Evolutionary conservation across 352 stramenopile species (phyloP).

Genomic region (Pythium monospermum): DNA sequence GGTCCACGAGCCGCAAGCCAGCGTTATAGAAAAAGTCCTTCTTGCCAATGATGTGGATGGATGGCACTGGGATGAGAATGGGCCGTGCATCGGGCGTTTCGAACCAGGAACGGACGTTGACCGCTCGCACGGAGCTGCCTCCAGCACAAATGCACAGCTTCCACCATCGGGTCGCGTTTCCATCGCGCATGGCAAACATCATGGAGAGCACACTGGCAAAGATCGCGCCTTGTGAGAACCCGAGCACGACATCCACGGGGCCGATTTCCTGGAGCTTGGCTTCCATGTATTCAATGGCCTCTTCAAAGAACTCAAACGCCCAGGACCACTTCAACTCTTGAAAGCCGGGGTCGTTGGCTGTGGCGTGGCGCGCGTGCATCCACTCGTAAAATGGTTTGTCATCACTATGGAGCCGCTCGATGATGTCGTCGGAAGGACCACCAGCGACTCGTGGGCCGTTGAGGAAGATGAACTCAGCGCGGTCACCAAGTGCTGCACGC

Average conservation of each 20-base stretch:
- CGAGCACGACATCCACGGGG: conserved; percentile 53
- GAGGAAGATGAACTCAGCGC: conserved; percentile 57
- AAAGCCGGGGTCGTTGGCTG: conserved; percentile 9
- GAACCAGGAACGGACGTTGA: conserved; percentile 30
- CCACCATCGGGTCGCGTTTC: conserved; percentile 30
- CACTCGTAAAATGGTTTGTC: conserved; percentile 55
- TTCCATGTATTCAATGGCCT: conserved; percentile 40
- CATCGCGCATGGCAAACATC: conserved; percentile 25
- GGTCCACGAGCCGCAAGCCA: conserved; percentile 30
- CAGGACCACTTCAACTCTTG: conserved; percentile 40
- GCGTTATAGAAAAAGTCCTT: conserved; percentile 39
- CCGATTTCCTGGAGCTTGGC: conserved; percentile 35
- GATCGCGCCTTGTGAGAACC: conserved; percentile 65
- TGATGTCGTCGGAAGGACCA: conserved; percentile 36
- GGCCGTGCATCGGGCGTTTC: conserved; percentile 27
- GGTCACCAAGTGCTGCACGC: conserved; percentile 30
- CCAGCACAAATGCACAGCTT: conserved; percentile 47
- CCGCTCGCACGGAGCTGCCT: conserved; percentile 23
- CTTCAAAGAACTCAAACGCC: conserved; percentile 40
- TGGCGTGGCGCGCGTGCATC: conserved; percentile 24
- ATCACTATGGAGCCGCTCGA: conserved; percentile 38
- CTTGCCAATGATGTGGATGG: conserved; percentile 62
- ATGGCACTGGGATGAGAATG: conserved; percentile 41
- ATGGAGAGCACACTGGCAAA: conserved; percentile 42
- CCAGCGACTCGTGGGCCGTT: conserved; percentile 40